Base-by-base conservation (phyloP, 768 basidiomycete species). In the Phaeotremella fagi region DNA sequence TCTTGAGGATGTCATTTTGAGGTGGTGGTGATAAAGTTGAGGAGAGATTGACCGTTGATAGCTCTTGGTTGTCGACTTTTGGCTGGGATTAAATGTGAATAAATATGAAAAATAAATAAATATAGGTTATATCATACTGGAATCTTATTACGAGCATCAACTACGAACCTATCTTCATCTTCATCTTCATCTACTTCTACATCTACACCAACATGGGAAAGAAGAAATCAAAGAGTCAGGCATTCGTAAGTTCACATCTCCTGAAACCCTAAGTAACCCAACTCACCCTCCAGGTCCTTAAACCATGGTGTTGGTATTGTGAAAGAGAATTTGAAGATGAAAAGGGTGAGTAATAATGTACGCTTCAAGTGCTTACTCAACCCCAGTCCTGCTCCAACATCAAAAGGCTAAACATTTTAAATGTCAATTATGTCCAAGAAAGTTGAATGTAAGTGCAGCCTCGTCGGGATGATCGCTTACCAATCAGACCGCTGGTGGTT, bases 391-490 rank as follows among this genome's bases (percentile, higher is more conserved):
- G 59, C 90, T 98, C 84, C 91, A 95, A 76, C 94, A 99, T 76
- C 94, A 99, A 72, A 98, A 98, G 77, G 94, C 95, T 12, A 99
- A 99, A 75, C 94, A 98, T 72, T 99, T 98, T 81, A 95, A 95
- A 75, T 98, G 95, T 68, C 84, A 85, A 55, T 84, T 94, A 81
- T 98, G 94, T 72, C 94, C 95, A 18, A 80, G 95, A 55, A 83
- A 91, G 61, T 78, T 99, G 57, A 98, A 99, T 70, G 70, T 70
- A 23, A 57, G 62, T 18, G 37, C 12, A 25, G 16, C 41, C 16
- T 33, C 31, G 16, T 33, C 16, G 9, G 16, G 16, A 16, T 16
- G 31, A 7, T 33, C 16, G 31, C 31, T 33, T 7, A 33, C 31
- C 7, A 7, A 33, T 33, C 31, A 67, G 65, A 97, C 94, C 2